These are phyloP conservation scores for Tolypocladium ophioglossoides DNA, from an alignment of 2,329 filamentous ascomycete genomes.

Conservation along the genomic window DNA sequence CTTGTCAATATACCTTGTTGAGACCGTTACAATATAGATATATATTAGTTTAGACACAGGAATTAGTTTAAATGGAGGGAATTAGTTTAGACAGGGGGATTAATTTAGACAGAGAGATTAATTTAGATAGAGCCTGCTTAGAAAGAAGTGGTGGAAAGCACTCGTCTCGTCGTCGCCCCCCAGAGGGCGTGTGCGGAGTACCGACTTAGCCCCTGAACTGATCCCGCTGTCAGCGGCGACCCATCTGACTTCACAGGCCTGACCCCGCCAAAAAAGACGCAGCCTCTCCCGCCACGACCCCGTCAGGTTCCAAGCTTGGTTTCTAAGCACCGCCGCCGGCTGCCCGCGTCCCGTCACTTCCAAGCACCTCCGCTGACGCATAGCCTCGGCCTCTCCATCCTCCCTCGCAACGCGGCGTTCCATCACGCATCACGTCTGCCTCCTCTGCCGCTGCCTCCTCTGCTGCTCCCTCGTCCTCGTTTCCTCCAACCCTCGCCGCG, in stretches of 20 bases:
- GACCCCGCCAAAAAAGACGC: neutral
- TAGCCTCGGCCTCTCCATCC: neutral
- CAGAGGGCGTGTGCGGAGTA: too few species aligned
- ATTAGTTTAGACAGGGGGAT: too few species aligned
- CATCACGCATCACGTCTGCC: neutral
- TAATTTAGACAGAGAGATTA: too few species aligned
- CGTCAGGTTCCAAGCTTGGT: neutral
- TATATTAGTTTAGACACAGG: too few species aligned
- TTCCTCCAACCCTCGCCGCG: neutral
- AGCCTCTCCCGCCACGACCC: neutral
- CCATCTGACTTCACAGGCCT: neutral
- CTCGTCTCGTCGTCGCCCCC: neutral
- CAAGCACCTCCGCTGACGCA: neutral
- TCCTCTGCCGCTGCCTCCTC: neutral
- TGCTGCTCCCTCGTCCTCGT: neutral
- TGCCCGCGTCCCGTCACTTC: neutral
- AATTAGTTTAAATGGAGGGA: too few species aligned
- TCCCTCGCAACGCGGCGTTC: neutral
- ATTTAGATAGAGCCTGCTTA: too few species aligned
- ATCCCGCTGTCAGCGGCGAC: neutral
- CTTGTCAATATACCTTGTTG: too few species aligned
- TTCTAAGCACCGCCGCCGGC: neutral
- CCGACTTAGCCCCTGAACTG: neutral
- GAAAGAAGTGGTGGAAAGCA: too few species aligned
- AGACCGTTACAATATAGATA: too few species aligned